Evolutionary conservation across 2,329 filamentous ascomycete species (phyloP), one percentile per base, ranked within the genome.

Genomic region (Scedosporium minutisporum): DNA sequence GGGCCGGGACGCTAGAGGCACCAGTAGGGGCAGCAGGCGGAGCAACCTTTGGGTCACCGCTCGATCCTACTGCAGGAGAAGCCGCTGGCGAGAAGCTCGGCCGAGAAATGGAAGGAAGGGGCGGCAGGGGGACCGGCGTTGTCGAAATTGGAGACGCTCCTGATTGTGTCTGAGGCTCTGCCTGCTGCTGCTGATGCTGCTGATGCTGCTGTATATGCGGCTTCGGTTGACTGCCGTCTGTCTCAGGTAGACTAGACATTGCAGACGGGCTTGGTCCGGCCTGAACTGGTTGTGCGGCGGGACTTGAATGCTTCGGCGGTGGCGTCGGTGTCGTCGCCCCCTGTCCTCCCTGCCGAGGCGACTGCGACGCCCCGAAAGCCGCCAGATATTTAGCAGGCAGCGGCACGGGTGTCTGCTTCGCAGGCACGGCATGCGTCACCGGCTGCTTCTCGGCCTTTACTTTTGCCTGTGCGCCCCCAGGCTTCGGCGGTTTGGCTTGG

Each of bases 401-500:
- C 10, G 77, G 77, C 4, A 79, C 77, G 2, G 77, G 77, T 1
- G 77, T 78, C 62, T 78, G 70, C 66, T 77, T 78, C 14, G 71
- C 66, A 23, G 75, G 75, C 4, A 55, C 57, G n/a, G 21, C 9
- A n/a, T 27, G 21, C 16, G 33, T n/a, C 21, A 14, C 41, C 29
- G 53, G 62, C 25, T 27, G 42, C 41, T 58, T 23, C 18, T 27
- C 18, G 7, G 41, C 27, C 25, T 29, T 41, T 6, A 18, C 27
- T 16, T 33, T 58, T 58, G 42, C 33, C 44, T 51, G 16, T 6
- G 33, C 29, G 16, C 18, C 23, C 23, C 44, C 33, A 9, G 25
- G 9, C n/a, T 27, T 29, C 4, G 38, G 7, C 10, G 16, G 33
- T n/a, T 46, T 41, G 3, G 25, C 9, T 21, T 16, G 25, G 6